phyloP scores from a whole-genome alignment of 768 basidiomycete genomes.

The Scleroderma citrinum region DNA sequence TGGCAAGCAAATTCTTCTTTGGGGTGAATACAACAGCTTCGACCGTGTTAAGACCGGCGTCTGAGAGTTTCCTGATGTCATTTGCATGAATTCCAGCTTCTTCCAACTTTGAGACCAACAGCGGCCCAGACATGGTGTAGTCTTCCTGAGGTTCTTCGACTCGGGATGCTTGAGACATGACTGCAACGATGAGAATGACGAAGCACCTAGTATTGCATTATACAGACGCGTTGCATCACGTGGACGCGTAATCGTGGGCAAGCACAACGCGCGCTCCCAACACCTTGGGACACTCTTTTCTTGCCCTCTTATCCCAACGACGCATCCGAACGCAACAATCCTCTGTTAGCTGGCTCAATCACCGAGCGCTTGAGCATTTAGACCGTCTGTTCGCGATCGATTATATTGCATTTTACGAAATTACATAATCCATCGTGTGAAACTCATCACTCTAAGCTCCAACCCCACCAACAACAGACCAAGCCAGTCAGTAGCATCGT shows the following conservation, averaged over 20 bases:
- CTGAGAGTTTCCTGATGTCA: slow-evolving; percentile 92
- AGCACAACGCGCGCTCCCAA: too few species aligned
- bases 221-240: slow-evolving; percentile 27
- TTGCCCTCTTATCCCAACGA: too few species aligned
- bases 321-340: background rate
- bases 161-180: slow-evolving; percentile 47
- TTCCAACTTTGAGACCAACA: slow-evolving; percentile 78
- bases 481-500: slow-evolving; percentile 8
- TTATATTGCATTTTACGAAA: background rate
- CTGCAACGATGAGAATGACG: background rate
- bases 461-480: slow-evolving; percentile 19
- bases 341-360: too few species aligned
- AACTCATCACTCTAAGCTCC: slow-evolving; percentile 7
- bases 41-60: slow-evolving; percentile 89
- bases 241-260: slow-evolving; percentile 22
- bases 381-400: too few species aligned
- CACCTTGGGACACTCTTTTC: too few species aligned
- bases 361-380: too few species aligned
- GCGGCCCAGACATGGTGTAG: slow-evolving; percentile 64
- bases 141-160: slow-evolving; percentile 45
- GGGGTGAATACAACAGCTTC: slow-evolving; percentile 96
- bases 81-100: slow-evolving; percentile 85
- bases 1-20: slow-evolving; percentile 83
- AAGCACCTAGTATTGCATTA: background rate
- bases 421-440: slow-evolving; percentile 25